Base-by-base conservation (phyloP, 768 basidiomycete genomes). In the Termitomyces sp. region DNA sequence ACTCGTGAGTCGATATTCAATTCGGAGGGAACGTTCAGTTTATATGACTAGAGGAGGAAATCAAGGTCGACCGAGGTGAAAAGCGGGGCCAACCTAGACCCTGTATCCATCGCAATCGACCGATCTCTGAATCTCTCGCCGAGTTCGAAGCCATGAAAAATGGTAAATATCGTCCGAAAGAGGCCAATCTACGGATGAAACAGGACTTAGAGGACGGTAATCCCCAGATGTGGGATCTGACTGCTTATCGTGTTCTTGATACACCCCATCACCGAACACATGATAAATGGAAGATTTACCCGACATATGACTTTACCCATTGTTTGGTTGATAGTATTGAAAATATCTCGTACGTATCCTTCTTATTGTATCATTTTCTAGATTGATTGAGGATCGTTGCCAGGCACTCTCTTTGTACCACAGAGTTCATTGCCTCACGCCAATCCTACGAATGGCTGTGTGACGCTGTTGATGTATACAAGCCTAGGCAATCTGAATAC, bases 381-480 rank as follows among this genome's bases (percentile, higher is more conserved):
- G 43, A 28, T 4, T 44, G 13, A 38, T 50, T 14, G 26, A 23
- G 28, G 16, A 52, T 35, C n/a, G 52, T 5, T 33, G 10, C 47
- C 48, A 98, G 96, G 28, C 97, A 99, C 77, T 98, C 97, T 0
- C 80, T 99, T 6, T 99, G 97, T 68, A 99, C 97, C 1, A 86
- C 85, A 41, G 97, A 99, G 72, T 99, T 99, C 72, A 88, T 98
- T 66, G 86, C 88, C 23, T 95, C 97, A 2, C 90, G 97, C 56
- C 91, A 94, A 69, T 97, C 97, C 0, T 98, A 99, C 71, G 97
- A 99, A 68, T 99, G 97, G 97, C 83, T 99, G 13, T 99, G 97
- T 67, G 96, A 99, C 69, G 93, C 92, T 3, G 79, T 98, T n/a
- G 92, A 91, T 61, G 89, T 98, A 2, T 99, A 98, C 81, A 97